Evolutionary conservation across 73 alveolate species (phyloP).

Genomic region (Paramecium primaurelia): DNA sequence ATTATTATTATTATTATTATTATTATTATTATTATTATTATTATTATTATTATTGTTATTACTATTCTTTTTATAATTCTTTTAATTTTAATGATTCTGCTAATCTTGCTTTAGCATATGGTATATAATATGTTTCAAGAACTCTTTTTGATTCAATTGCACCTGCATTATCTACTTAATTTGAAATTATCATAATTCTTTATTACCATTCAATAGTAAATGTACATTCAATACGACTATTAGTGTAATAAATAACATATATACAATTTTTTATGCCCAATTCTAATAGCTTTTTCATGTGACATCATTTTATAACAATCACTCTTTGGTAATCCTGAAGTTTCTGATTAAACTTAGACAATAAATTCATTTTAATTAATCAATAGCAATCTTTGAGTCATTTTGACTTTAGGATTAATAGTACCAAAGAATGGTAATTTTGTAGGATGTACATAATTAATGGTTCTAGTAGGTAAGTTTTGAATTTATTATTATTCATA

Average conservation of each 20-base stretch:
- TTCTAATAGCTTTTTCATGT: background rate
- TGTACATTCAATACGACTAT: constrained; percentile 30
- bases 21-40: background rate
- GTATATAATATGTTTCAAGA: background rate
- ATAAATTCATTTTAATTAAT: constrained; percentile 9
- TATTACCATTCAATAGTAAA: constrained; percentile 18
- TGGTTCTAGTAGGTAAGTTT: background rate
- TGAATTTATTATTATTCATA: background rate
- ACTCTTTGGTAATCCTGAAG: constrained; percentile 2
- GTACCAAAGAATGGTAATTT: constrained; percentile 16
- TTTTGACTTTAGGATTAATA: constrained; percentile 6
- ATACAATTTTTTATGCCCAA: background rate
- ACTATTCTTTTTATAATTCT: background rate
- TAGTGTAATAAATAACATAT: background rate
- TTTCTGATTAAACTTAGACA: background rate
- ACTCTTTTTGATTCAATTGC: constrained; percentile 25
- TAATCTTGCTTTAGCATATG: constrained; percentile 1
- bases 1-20: background rate
- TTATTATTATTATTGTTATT: background rate
- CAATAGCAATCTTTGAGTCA: background rate
- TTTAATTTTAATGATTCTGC: background rate
- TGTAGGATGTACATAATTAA: background rate
- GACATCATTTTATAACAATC: background rate
- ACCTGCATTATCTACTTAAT: constrained; percentile 16
- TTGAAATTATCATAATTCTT: background rate